A percentile compares a stretch with the other conserved stretches of the same genome.
Conservation (phyloP, 148 eudicot species). For the Vaccinium macrocarpon region DNA sequence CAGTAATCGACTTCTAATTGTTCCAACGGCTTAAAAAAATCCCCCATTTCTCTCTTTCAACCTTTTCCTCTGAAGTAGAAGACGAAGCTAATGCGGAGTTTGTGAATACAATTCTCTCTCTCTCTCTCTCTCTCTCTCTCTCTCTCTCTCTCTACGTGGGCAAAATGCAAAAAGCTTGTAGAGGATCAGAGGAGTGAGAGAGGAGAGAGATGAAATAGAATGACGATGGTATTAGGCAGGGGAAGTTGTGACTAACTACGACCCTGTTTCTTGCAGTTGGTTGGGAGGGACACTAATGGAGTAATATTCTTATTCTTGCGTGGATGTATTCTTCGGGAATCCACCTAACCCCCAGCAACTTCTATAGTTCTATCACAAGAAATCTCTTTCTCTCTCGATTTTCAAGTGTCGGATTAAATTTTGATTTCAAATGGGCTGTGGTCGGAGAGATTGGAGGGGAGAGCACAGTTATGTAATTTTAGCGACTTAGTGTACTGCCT, state of each 20-base stretch:
- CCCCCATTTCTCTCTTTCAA: conserved; percentile 25
- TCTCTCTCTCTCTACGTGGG: background rate
- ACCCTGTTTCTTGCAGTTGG: background rate
- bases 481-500: too few relatives aligned
- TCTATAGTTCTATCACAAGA: background rate
- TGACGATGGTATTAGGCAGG: background rate
- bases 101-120: background rate
- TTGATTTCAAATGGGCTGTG: background rate
- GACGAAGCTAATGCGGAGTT: background rate
- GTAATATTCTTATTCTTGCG: background rate
- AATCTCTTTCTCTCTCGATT: background rate
- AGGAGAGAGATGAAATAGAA: background rate
- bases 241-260: conserved; percentile 5
- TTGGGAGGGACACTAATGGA: background rate
- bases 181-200: background rate
- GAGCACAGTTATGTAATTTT: background rate
- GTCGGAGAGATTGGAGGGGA: background rate
- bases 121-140: conserved; percentile 1
- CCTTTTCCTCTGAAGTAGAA: background rate
- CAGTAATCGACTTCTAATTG: conserved; percentile 83
- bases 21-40: conserved; percentile 60
- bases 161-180: background rate
- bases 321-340: background rate
- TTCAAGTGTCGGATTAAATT: background rate
- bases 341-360: conserved; percentile 13